Conservation (phyloP, 108 stramenopile genomes). For the Nannochloropsis oceanica region DNA sequence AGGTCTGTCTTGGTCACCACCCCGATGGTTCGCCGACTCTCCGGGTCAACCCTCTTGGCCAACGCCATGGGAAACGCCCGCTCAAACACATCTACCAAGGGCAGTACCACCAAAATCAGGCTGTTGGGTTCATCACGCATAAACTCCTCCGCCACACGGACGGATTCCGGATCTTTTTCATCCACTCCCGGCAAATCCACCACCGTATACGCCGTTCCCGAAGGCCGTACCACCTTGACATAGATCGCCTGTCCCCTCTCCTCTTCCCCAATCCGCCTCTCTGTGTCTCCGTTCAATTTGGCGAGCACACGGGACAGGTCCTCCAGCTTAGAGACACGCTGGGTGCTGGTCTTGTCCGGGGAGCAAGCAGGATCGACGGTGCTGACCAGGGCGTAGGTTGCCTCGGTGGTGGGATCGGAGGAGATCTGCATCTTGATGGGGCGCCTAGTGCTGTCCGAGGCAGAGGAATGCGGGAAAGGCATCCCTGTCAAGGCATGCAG, state of each 20-base stretch:
- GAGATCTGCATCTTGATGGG: conserved; percentile 3
- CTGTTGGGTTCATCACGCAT: background rate
- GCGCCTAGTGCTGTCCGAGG: conserved; percentile 2
- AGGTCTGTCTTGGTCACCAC: conserved; percentile 8
- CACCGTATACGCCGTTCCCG: background rate
- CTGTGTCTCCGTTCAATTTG: background rate
- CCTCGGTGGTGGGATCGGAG: background rate
- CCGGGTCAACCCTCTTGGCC: background rate
- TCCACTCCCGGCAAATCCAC: conserved; percentile 2
- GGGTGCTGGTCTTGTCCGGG: background rate
- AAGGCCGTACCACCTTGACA: background rate
- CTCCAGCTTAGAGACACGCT: background rate
- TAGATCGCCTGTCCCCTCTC: background rate
- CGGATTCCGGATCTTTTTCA: background rate
- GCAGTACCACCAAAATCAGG: background rate
- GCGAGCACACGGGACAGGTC: background rate
- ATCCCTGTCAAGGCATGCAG: conserved; percentile 37
- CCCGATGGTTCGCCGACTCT: background rate
- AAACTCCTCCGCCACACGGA: background rate
- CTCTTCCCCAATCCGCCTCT: background rate
- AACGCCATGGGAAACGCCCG: background rate
- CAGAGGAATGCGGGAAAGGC: conserved; percentile 22
- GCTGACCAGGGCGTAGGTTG: background rate
- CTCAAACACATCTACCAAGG: background rate
- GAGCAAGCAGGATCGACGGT: background rate